phyloP scores from a whole-genome alignment of 371 early-diverging fungal species.

The Circinella minor region DNA sequence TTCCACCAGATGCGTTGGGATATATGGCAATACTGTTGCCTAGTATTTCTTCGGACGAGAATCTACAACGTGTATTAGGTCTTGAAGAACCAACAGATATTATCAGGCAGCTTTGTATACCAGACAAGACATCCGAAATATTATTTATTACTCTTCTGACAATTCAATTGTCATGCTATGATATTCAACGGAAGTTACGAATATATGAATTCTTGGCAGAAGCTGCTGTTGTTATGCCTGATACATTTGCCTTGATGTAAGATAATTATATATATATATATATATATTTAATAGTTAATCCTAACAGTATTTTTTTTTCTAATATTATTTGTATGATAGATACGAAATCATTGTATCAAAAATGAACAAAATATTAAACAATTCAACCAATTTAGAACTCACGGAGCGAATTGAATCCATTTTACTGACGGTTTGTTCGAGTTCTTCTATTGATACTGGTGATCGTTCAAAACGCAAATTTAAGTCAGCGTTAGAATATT shows the following conservation, averaged over 20 bases:
- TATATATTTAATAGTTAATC: too few relatives aligned
- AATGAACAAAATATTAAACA: slow-evolving; percentile 71
- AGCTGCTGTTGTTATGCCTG: slow-evolving; percentile 72
- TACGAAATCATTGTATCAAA: slow-evolving; percentile 71
- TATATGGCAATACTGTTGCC: slow-evolving; percentile 76
- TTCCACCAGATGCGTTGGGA: slow-evolving; percentile 66
- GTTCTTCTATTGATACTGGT: background rate
- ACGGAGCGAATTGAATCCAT: slow-evolving; percentile 74
- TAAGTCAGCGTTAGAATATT: background rate
- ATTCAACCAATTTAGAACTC: slow-evolving; percentile 62
- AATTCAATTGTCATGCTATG: background rate
- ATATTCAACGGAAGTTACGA: slow-evolving; percentile 8
- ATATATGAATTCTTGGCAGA: slow-evolving; percentile 83
- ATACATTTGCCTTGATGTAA: slow-evolving; percentile 77
- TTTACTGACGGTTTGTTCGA: slow-evolving; percentile 68
- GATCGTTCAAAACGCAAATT: background rate
- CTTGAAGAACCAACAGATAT: slow-evolving; percentile 26
- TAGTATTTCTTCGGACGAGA: background rate
- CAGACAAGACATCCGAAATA: slow-evolving; percentile 48
- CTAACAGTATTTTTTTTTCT: too few relatives aligned
- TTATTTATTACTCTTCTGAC: slow-evolving; percentile 42
- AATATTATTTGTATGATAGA: slow-evolving; percentile 26
- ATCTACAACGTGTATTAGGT: slow-evolving; percentile 20
- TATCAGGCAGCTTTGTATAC: background rate
- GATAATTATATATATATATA: background rate